These are phyloP conservation scores for Phoenix roebelenii DNA, from an alignment of 176 grass and related monocot genomes.

Conservation along the genomic window DNA sequence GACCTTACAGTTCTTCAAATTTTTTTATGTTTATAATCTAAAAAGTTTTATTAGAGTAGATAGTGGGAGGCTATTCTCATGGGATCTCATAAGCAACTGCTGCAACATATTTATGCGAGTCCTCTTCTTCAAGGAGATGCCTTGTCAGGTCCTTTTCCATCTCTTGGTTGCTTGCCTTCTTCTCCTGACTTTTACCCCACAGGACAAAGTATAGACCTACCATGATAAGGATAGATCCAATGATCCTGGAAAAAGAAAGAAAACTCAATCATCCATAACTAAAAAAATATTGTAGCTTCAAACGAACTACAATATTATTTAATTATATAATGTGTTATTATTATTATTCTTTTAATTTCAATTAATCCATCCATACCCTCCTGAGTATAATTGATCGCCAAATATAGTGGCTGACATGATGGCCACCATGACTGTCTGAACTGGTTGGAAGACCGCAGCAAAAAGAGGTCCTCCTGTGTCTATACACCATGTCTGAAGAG, in stretches of 20 bases:
- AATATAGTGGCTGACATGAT: constrained; percentile 78
- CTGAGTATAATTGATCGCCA: constrained; percentile 70
- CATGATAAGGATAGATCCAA: constrained; percentile 42
- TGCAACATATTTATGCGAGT: constrained; percentile 14
- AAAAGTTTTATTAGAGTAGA: too few relatives aligned
- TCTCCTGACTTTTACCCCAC: constrained; percentile 53
- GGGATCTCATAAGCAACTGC: constrained; percentile 18
- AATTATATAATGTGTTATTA: too few relatives aligned
- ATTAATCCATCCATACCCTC: constrained; percentile 40
- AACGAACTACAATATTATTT: too few relatives aligned
- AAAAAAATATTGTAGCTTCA: too few relatives aligned
- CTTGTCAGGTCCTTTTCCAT: constrained; percentile 31
- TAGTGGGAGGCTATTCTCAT: not conserved
- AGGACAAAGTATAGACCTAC: constrained; percentile 58
- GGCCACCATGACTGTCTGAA: constrained; percentile 84
- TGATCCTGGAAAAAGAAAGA: constrained; percentile 25
- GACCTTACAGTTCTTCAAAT: too few relatives aligned
- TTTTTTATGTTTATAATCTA: too few relatives aligned
- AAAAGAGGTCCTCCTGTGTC: constrained; percentile 86
- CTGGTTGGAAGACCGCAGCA: constrained; percentile 84
- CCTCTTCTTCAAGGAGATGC: constrained; percentile 30
- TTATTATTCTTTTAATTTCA: too few relatives aligned
- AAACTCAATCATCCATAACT: too few relatives aligned
- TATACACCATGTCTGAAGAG: constrained; percentile 97
- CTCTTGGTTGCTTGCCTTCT: constrained; percentile 22